Conservation (phyloP, 2,329 filamentous ascomycete species). For the Didymella segeticola region DNA sequence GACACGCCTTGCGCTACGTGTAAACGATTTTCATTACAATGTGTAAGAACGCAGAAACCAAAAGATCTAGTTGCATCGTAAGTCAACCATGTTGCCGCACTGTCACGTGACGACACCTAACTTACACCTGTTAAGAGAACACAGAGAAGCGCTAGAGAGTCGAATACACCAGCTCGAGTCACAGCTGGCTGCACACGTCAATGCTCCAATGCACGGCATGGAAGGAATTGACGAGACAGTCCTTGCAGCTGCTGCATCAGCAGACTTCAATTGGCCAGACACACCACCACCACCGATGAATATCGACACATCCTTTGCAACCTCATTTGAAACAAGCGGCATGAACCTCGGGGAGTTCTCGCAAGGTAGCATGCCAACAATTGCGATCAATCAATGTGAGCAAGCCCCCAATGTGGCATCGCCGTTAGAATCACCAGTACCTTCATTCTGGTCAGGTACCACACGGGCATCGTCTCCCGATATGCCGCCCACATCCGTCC, state of each 20-base stretch:
- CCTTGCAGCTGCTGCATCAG: slow-evolving; percentile 32
- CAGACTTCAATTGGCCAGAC: slow-evolving; percentile 42
- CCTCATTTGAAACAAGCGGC: slow-evolving; percentile 24
- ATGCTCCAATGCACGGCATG: slow-evolving; percentile 47
- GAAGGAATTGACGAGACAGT: slow-evolving; percentile 40
- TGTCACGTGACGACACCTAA: slow-evolving; percentile 32
- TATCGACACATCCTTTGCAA: slow-evolving; percentile 37
- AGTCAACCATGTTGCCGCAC: slow-evolving; percentile 28
- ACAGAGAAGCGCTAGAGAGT: slow-evolving; percentile 44
- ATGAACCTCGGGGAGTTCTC: slow-evolving; percentile 23
- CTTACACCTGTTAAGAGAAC: slow-evolving; percentile 37
- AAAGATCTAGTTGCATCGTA: slow-evolving; percentile 46
- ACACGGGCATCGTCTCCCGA: slow-evolving; percentile 47
- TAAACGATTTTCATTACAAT: slow-evolving; percentile 47
- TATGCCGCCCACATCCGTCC: slow-evolving; percentile 38
- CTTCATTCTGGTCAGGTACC: slow-evolving; percentile 48
- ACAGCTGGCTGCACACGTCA: slow-evolving; percentile 44
- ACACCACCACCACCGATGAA: slow-evolving; percentile 33
- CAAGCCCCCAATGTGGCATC: slow-evolving; percentile 37
- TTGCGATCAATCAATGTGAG: slow-evolving; percentile 48
- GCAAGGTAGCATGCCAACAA: slow-evolving; percentile 40
- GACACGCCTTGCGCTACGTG: slow-evolving; percentile 47
- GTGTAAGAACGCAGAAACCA: slow-evolving; percentile 46
- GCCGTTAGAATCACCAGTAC: slow-evolving; percentile 42
- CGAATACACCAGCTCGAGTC: slow-evolving; percentile 49